Evolutionary conservation across 345 rosid species (phyloP).

Genomic region (Corchorus olitorius): DNA sequence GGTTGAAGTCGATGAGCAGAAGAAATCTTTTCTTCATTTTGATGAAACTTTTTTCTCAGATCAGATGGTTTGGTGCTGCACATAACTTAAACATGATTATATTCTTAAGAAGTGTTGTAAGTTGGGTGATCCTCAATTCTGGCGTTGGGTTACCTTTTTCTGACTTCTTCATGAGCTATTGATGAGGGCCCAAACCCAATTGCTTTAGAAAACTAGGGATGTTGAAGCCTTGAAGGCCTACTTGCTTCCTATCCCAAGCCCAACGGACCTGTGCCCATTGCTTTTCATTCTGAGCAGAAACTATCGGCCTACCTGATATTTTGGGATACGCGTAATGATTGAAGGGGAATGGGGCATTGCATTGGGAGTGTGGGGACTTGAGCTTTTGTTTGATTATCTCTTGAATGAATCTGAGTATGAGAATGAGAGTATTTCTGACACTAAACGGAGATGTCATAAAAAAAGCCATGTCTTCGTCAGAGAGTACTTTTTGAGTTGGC

Average conservation of each 20-base stretch:
- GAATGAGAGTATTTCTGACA: neutral
- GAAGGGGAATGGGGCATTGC: neutral
- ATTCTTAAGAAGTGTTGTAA: neutral
- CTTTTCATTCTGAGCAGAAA: too few species aligned
- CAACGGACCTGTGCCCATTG: too few species aligned
- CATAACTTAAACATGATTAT: neutral
- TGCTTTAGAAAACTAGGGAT: neutral
- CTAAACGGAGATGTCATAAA: neutral
- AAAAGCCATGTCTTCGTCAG: neutral
- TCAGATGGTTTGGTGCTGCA: neutral
- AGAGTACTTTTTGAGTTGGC: neutral
- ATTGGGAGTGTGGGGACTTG: neutral
- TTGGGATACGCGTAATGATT: neutral
- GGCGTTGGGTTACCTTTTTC: neutral
- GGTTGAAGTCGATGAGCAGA: too few species aligned
- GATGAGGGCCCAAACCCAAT: neutral
- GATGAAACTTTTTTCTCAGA: neutral
- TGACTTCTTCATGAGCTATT: neutral
- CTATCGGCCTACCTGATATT: too few species aligned
- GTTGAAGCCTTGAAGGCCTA: neutral
- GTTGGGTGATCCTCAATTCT: neutral
- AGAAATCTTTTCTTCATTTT: neutral
- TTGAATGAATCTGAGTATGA: neutral
- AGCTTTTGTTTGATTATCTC: neutral
- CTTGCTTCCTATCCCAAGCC: too few species aligned